Percentiles rank a stretch among this genome's conserved stretches.
Conservation (phyloP, 805 yeast genomes). For the Candida pseudoglaebosa region DNA sequence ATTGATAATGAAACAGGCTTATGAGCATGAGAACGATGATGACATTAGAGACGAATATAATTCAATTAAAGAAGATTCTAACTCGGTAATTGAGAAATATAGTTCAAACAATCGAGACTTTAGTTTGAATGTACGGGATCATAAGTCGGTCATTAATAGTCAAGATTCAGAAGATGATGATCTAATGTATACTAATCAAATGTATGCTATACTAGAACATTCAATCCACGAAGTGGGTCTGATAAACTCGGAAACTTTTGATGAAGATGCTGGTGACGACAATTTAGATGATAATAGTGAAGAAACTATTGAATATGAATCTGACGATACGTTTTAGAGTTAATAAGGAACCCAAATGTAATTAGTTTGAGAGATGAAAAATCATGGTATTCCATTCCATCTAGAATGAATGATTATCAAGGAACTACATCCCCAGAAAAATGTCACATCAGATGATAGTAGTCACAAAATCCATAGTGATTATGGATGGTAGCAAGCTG, state of each 20-base stretch:
- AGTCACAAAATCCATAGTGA: too few species aligned
- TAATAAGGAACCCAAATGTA: too few species aligned
- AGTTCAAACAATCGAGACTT: background rate
- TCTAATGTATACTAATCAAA: constrained; percentile 6
- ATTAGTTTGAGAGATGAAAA: too few species aligned
- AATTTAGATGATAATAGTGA: constrained; percentile 1
- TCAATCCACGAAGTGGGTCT: constrained; percentile 21
- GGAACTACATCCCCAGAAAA: too few species aligned
- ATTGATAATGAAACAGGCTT: background rate
- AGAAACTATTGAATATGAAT: constrained; percentile 7
- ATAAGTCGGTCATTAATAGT: background rate
- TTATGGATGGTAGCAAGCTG: too few species aligned
- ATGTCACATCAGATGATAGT: too few species aligned
- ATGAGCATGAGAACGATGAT: background rate
- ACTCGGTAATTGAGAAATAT: constrained; percentile 3
- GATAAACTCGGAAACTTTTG: constrained; percentile 14
- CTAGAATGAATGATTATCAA: too few species aligned
- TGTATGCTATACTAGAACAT: constrained; percentile 19
- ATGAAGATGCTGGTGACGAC: constrained; percentile 7
- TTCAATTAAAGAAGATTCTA: background rate
- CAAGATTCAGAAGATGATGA: constrained; percentile 3
- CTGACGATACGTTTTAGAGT: constrained; percentile 9
- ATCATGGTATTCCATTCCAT: too few species aligned
- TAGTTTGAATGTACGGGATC: background rate
- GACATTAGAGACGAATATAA: background rate